Evolutionary conservation across 202 grass and related monocot species (phyloP), one percentile per base, ranked within the genome.

Genomic region (Setaria italica): DNA sequence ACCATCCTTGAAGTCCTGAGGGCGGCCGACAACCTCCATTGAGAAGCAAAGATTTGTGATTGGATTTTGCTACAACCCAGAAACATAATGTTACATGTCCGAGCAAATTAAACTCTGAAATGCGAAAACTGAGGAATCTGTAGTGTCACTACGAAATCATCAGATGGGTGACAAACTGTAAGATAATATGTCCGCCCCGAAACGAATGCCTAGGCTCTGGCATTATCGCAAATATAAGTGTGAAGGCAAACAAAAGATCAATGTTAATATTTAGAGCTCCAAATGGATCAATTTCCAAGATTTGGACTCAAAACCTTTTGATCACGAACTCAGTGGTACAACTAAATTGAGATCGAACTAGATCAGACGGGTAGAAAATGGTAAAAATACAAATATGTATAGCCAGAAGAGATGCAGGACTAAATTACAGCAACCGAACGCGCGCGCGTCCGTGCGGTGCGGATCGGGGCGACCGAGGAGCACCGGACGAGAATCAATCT

Each of bases 371-470:
- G 12, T 45, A 8, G 62, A 72, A 70, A 76, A 62, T 10, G 25
- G 69, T 72, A 6, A 43, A 53, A 45, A 60, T 30, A 71, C 43
- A 50, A 17, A 48, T 11, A 48, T 7, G 55, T 29, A 39, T 39
- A 34, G 45, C 9, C 25, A 25, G 25, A 30, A 7, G 45, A 14
- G 71, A 71, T 64, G 58, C 65, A 4, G 7, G 0, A 17, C 16
- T 39, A 19, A 75, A 77, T 60, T 60, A 12, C 34, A 68, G 47
- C 34, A 33, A 80, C 34, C 62, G 41, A 74, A 53, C 6, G 41
- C 42, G 42, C 20, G n/a, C 19, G 41, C 85, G 16, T 10, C 85
- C 41, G 56, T 33, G 79, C 30, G 50, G 54, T 20, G 81, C 67
- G 39, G 74, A 37, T 19, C 25, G 39, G 50, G 20, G 0, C 14